Percentiles rank a stretch among this genome's conserved stretches.
Conservation (phyloP, 306 rosid genomes). For the Prosopis cineraria region DNA sequence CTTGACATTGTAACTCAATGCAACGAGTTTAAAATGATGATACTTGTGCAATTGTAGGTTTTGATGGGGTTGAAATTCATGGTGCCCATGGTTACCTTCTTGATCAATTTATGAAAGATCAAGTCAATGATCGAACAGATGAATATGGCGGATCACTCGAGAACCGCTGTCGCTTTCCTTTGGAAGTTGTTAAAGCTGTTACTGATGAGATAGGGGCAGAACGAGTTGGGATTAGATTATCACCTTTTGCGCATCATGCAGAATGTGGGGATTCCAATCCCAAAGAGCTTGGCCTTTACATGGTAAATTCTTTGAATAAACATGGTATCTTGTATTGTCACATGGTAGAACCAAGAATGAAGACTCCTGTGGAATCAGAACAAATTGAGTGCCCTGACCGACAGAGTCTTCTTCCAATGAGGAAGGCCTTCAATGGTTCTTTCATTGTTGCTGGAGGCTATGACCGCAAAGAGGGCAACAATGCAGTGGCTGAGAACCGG, state of each 20-base stretch:
- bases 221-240: background rate
- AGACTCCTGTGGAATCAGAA: background rate
- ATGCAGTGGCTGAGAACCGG: background rate
- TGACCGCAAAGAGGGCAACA: background rate
- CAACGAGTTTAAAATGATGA: background rate
- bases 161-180: background rate
- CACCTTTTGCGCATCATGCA: background rate
- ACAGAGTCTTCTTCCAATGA: background rate
- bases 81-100: background rate
- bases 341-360: slow-evolving; percentile 1
- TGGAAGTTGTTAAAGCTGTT: background rate
- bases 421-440: background rate
- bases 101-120: background rate
- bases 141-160: background rate
- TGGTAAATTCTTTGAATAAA: background rate
- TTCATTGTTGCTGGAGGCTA: background rate
- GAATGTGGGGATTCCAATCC: background rate
- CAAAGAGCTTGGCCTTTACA: background rate
- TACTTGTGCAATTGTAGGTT: background rate
- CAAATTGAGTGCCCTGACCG: background rate
- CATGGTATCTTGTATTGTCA: background rate
- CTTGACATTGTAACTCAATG: background rate
- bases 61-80: background rate
- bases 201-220: background rate
- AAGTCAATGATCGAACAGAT: background rate